phyloP scores from a whole-genome alignment of 768 basidiomycete genomes.

The Termitomyces sp. region DNA sequence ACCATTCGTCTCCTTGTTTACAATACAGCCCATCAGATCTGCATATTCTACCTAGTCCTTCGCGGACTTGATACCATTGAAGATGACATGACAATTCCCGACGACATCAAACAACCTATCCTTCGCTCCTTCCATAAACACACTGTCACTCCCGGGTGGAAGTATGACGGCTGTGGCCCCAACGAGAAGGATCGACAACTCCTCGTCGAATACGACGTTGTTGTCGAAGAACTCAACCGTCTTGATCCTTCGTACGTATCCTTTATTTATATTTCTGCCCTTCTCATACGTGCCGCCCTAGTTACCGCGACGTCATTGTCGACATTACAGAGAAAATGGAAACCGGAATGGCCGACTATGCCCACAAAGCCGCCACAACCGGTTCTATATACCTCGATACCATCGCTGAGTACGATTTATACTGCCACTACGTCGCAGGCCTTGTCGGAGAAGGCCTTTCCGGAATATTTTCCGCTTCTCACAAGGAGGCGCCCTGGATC shows the following conservation, averaged over 20 bases:
- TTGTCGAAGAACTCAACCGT: slow-evolving; percentile 74
- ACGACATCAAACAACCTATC: slow-evolving; percentile 79
- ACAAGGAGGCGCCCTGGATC: slow-evolving; percentile 73
- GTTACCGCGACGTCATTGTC: slow-evolving; percentile 75
- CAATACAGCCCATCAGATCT: slow-evolving; percentile 49
- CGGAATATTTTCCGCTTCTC: slow-evolving; percentile 79
- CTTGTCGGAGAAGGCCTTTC: slow-evolving; percentile 96
- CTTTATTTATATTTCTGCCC: not conserved
- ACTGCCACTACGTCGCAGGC: slow-evolving; percentile 98
- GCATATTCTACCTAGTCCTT: slow-evolving; percentile 91
- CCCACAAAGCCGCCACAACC: slow-evolving; percentile 71
- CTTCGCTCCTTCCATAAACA: slow-evolving; percentile 78
- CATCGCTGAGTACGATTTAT: slow-evolving; percentile 87
- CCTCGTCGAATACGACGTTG: slow-evolving; percentile 73
- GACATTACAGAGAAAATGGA: slow-evolving; percentile 87
- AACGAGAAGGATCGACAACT: slow-evolving; percentile 85
- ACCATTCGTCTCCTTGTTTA: not conserved
- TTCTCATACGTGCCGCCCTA: slow-evolving; percentile 18
- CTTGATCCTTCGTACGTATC: slow-evolving; percentile 55
- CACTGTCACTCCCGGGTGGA: slow-evolving; percentile 82
- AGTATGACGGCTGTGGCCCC: slow-evolving; percentile 73
- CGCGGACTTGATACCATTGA: slow-evolving; percentile 96
- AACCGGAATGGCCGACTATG: slow-evolving; percentile 92
- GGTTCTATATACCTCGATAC: slow-evolving; percentile 68
- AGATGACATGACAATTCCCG: slow-evolving; percentile 95